Base-by-base conservation (phyloP, 331 rosid genomes). In the Quercus phellos region DNA sequence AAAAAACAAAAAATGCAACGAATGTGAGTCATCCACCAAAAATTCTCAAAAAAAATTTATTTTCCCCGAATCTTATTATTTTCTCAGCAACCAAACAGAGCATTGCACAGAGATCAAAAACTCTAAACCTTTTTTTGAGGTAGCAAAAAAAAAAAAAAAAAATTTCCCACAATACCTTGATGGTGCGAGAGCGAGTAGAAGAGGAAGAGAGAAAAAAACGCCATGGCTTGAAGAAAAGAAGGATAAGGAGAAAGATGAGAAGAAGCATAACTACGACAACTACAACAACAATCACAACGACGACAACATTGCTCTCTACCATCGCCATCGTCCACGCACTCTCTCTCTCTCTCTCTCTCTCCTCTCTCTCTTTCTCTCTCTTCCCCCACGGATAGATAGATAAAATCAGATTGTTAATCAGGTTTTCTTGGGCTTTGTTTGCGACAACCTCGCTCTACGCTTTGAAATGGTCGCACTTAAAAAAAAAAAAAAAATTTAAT, bases 201-300 rank as follows among this genome's bases (percentile, higher is more conserved):
- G 89, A 84, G 87, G 82, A 69, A 78, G 87, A 77, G 79, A 78
- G 82, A 61, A 91, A 87, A 88, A 95, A 90, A 38, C 98, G 99
- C 98, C 99, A 95, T 85, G 98, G 99, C 86, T 90, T 93, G 81
- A 90, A 95, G 94, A 82, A 89, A 73, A 93, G 32, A 79, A 95
- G 46, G 84, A 91, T 58, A 83, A 95, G 50, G 80, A 93, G 19
- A 79, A 91, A 22, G 85, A 95, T 83, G 82, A 93, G 81, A 89
- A 95, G 89, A 85, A 95, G 91, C 98, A 93, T 92, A 86, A 95
- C 91, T 93, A 93, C 89, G 59, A 92, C 86, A 43, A 76, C 34
- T 77, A 79, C 88, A 35, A 85, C 87, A 91, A 95, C 46, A 38
- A 38, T 38, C 46, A 93, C 89, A 59, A 92, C 86, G 50, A 76